Percentiles rank a stretch among this genome's conserved stretches.
Conservation (phyloP, 805 yeast species). For the Metschnikowia noctiluminum region DNA sequence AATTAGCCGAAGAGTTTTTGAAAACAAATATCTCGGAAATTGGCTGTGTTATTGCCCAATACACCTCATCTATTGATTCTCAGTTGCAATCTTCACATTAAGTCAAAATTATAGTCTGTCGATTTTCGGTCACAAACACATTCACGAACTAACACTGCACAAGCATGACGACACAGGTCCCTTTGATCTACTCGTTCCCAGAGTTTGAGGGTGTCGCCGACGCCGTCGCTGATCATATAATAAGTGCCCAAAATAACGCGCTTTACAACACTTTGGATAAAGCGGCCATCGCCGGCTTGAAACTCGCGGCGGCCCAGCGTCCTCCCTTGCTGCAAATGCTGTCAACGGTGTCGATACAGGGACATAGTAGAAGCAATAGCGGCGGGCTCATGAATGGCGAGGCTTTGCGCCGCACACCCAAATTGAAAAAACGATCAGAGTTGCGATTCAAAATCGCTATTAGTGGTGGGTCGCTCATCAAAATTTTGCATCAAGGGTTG, state of each 20-base stretch:
- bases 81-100: no score
- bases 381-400: slow-evolving; percentile 9
- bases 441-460: slow-evolving; percentile 85
- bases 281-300: slow-evolving; percentile 29
- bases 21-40: no score
- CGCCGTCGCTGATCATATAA: slow-evolving; percentile 94
- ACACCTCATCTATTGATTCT: no score
- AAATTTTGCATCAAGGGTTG: slow-evolving; percentile 83
- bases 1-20: no score
- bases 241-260: slow-evolving; percentile 79
- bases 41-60: no score
- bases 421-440: slow-evolving; percentile 53
- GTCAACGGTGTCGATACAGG: slow-evolving; percentile 12
- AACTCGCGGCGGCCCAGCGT: slow-evolving; percentile 23
- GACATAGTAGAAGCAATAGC: slow-evolving; percentile 16
- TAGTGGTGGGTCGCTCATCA: slow-evolving; percentile 88
- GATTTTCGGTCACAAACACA: not conserved
- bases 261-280: slow-evolving; percentile 44
- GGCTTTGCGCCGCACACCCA: slow-evolving; percentile 18
- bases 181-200: slow-evolving; percentile 88
- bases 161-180: slow-evolving; percentile 86
- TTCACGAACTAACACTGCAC: not conserved
- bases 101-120: no score
- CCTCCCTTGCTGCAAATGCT: slow-evolving; percentile 14
- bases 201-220: slow-evolving; percentile 89